Percentiles rank a stretch among this genome's conserved stretches.
Conservation (phyloP, 129 eudicot species). For the Escallonia herrerae region DNA sequence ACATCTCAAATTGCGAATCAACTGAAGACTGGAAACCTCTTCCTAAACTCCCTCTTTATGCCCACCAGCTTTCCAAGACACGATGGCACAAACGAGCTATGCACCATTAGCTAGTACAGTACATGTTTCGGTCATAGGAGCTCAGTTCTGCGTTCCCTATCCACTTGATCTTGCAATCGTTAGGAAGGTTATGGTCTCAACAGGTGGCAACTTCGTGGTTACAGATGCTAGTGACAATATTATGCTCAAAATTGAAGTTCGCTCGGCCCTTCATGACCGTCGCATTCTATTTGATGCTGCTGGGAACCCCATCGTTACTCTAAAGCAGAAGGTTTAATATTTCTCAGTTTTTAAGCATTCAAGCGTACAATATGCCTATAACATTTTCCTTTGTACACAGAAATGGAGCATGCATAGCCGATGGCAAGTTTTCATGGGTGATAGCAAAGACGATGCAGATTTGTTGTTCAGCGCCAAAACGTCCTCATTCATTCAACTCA, state of each 20-base stretch:
- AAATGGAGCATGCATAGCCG: conserved; percentile 19
- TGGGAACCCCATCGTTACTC: conserved; percentile 44
- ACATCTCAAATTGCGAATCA: too few relatives aligned
- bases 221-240: not conserved
- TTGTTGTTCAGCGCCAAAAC: conserved; percentile 26
- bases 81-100: too few relatives aligned
- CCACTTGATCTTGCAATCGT: not conserved
- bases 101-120: too few relatives aligned
- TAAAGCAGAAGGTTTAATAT: conserved; percentile 37
- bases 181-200: not conserved
- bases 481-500: conserved; percentile 28
- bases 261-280: conserved; percentile 33
- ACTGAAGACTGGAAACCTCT: too few relatives aligned
- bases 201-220: not conserved
- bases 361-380: not conserved
- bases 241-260: not conserved
- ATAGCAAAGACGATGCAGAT: conserved; percentile 17
- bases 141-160: not conserved
- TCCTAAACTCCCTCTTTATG: too few relatives aligned
- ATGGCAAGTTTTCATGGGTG: conserved; percentile 39
- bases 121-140: not conserved
- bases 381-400: conserved; percentile 2
- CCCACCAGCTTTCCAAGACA: too few relatives aligned
- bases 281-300: conserved; percentile 46
- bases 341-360: not conserved